phyloP scores from a whole-genome alignment of 164 flowering plant genomes.

The Magnolia officinalis region DNA sequence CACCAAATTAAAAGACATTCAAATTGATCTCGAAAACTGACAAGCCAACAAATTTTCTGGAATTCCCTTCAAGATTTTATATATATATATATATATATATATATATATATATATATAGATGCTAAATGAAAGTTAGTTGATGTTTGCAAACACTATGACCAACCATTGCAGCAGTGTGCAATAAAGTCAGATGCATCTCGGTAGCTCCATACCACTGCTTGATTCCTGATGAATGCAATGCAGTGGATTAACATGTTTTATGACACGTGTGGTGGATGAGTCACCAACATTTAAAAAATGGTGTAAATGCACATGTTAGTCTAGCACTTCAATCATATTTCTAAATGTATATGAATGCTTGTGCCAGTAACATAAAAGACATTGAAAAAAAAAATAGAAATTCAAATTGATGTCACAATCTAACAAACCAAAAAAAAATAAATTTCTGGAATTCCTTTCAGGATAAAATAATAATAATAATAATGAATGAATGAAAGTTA shows the following conservation, averaged over 20 bases:
- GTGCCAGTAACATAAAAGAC: too few species aligned
- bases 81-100: too few species aligned
- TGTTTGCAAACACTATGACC: constrained; percentile 21
- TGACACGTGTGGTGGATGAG: too few species aligned
- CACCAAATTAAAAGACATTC: too few species aligned
- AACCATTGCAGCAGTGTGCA: constrained; percentile 65
- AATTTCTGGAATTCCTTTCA: background rate
- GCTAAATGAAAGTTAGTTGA: background rate
- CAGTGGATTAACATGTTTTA: too few species aligned
- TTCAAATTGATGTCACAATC: background rate
- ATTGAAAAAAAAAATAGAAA: too few species aligned
- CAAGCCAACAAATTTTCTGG: background rate
- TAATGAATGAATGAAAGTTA: background rate
- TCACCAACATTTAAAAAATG: too few species aligned
- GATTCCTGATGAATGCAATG: constrained; percentile 35
- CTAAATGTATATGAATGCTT: too few species aligned
- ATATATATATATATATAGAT: too few species aligned
- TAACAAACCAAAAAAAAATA: background rate
- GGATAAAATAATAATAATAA: background rate
- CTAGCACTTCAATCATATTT: too few species aligned
- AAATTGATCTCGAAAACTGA: too few species aligned
- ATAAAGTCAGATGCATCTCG: constrained; percentile 46
- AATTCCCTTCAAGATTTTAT: background rate
- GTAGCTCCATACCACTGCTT: constrained; percentile 71
- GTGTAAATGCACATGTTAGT: too few species aligned